These are phyloP conservation scores for Amauroascus niger DNA, from an alignment of 2,329 filamentous ascomycete genomes.

Conservation along the genomic window DNA sequence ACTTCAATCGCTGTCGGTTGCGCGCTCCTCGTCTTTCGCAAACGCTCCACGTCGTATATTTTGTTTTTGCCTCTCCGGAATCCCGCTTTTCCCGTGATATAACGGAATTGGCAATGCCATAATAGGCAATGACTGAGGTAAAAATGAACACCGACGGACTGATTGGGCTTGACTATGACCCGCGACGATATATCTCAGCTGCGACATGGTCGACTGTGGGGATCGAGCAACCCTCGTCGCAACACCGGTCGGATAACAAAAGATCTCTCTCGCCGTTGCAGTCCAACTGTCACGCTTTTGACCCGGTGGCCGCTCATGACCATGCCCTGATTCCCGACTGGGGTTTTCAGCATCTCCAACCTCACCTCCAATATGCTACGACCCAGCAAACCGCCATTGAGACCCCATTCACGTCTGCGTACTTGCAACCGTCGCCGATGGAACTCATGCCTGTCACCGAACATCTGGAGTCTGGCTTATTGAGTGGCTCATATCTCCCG, in stretches of 20 bases:
- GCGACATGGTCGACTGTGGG: slow-evolving; percentile 11
- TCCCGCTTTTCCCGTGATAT: slow-evolving; percentile 2
- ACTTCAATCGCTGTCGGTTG: not conserved
- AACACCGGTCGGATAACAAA: slow-evolving; percentile 26
- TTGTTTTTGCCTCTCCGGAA: not conserved
- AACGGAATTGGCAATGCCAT: slow-evolving; percentile 11
- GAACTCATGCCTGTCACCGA: slow-evolving; percentile 50
- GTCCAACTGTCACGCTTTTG: slow-evolving; percentile 36
- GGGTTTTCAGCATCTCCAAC: slow-evolving; percentile 37
- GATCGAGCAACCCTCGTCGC: slow-evolving; percentile 7
- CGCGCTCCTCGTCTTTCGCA: slow-evolving; percentile 1
- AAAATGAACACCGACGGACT: slow-evolving; percentile 39
- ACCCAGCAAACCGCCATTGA: slow-evolving; percentile 45
- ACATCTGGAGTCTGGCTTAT: slow-evolving; percentile 50
- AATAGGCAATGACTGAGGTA: slow-evolving; percentile 35
- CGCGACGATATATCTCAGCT: slow-evolving; percentile 32
- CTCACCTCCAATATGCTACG: slow-evolving; percentile 30
- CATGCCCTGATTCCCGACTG: slow-evolving; percentile 39
- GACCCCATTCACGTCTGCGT: slow-evolving; percentile 49
- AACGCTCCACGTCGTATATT: not conserved
- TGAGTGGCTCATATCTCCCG: slow-evolving; percentile 54
- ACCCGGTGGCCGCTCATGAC: slow-evolving; percentile 33
- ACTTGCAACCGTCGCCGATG: slow-evolving; percentile 45
- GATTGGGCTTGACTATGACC: slow-evolving; percentile 40
- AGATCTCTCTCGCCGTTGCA: slow-evolving; percentile 38